A percentile compares a stretch with the other conserved stretches of the same genome.
These are phyloP conservation scores for Apium graveolens DNA, from an alignment of 129 eudicot genomes.

Conservation along the genomic window DNA sequence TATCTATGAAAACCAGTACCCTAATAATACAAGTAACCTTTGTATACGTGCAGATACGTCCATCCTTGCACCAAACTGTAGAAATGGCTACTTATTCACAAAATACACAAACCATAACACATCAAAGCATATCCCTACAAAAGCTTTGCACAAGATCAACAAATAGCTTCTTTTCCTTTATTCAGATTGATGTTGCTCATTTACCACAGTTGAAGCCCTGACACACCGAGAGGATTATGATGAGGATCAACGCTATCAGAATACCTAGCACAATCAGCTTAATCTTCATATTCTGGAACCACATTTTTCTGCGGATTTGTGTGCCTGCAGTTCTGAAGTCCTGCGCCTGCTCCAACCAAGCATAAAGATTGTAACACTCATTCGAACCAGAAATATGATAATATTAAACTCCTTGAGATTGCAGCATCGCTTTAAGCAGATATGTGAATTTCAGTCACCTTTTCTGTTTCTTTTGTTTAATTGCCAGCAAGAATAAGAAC, in stretches of 20 bases:
- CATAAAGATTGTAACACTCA: not conserved
- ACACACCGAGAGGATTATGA: constrained; percentile 43
- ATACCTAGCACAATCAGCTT: constrained; percentile 40
- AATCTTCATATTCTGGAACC: constrained; percentile 56
- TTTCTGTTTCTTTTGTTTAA: not conserved
- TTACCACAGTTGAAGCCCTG: constrained; percentile 29
- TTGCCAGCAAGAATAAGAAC: not conserved
- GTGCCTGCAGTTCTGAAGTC: constrained; percentile 46
- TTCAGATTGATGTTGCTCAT: not conserved
- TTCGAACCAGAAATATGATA: not conserved
- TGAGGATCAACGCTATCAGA: constrained; percentile 38
- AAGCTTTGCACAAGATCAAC: constrained; percentile 5
- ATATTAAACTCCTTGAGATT: not conserved
- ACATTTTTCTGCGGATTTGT: constrained; percentile 44
- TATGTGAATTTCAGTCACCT: not conserved
- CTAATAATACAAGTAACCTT: constrained; percentile 9
- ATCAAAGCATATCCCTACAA: not conserved
- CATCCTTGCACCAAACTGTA: constrained; percentile 2
- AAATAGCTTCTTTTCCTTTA: not conserved
- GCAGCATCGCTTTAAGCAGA: not conserved
- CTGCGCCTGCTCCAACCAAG: constrained; percentile 35
- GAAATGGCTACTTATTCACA: constrained; percentile 10
- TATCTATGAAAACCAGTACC: not conserved
- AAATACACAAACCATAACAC: constrained; percentile 4
- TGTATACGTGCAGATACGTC: not conserved